These are phyloP conservation scores for Penicillium paneum DNA, from an alignment of 2,329 filamentous ascomycete genomes.

Conservation along the genomic window DNA sequence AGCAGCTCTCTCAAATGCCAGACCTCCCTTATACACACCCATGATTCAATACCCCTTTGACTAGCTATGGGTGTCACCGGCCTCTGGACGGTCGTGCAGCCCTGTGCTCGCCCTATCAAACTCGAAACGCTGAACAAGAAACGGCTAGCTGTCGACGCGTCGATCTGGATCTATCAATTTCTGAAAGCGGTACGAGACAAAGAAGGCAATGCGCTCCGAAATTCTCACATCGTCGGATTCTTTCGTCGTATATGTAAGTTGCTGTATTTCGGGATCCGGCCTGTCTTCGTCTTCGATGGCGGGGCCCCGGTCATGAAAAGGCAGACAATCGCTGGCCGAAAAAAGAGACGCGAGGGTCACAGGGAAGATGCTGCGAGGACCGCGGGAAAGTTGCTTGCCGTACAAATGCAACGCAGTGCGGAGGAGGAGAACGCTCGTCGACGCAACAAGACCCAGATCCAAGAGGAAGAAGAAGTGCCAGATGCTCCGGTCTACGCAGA, in stretches of 20 bases:
- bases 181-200: slow-evolving; percentile 98
- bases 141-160: slow-evolving; percentile 93
- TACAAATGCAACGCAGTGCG: slow-evolving; percentile 88
- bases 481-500: slow-evolving; percentile 81
- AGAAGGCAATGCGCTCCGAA: slow-evolving; percentile 92
- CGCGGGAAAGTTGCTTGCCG: slow-evolving; percentile 82
- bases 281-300: slow-evolving; percentile 97
- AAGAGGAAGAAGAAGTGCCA: slow-evolving; percentile 67
- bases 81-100: slow-evolving; percentile 93
- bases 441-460: slow-evolving; percentile 44
- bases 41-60: slow-evolving; percentile 5
- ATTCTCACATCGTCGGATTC: slow-evolving; percentile 95
- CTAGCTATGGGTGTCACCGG: slow-evolving; percentile 87
- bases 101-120: slow-evolving; percentile 91
- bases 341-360: slow-evolving; percentile 77
- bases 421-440: slow-evolving; percentile 73
- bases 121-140: slow-evolving; percentile 95
- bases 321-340: slow-evolving; percentile 78
- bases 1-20: not conserved
- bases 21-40: not conserved
- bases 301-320: slow-evolving; percentile 87
- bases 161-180: slow-evolving; percentile 99
- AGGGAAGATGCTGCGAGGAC: slow-evolving; percentile 90
- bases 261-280: slow-evolving; percentile 91
- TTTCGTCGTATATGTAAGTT: slow-evolving; percentile 98